Evolutionary conservation across 768 basidiomycete genomes (phyloP).

Genomic region (Suillus bovinus): DNA sequence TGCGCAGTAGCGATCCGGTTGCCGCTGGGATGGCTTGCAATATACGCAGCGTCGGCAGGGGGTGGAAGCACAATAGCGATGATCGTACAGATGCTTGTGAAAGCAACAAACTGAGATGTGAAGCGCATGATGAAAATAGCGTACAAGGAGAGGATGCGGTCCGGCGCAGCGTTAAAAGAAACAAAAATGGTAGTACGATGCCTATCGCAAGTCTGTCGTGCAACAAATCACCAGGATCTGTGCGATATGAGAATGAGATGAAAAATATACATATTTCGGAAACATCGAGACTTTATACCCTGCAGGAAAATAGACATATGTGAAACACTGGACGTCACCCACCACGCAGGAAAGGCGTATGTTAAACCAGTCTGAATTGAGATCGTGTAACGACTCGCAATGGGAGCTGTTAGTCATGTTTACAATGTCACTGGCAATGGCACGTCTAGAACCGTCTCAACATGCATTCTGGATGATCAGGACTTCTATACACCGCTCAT

Average conservation of each 20-base stretch:
- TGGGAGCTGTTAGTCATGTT: not conserved
- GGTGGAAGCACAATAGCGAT: conserved; percentile 42
- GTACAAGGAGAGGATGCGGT: conserved; percentile 16
- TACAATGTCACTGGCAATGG: not conserved
- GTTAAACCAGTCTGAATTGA: not conserved
- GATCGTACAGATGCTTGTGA: conserved; percentile 48
- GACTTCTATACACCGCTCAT: not conserved
- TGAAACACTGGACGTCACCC: not conserved
- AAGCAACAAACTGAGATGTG: conserved; percentile 44
- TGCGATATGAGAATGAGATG: conserved; percentile 37
- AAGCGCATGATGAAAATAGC: conserved; percentile 47
- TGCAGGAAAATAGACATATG: not conserved
- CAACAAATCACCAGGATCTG: conserved; percentile 58
- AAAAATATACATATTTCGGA: conserved; percentile 25
- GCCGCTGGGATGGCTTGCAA: conserved; percentile 23
- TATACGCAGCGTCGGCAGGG: conserved; percentile 41
- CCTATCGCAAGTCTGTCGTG: not conserved
- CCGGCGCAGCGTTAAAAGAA: conserved; percentile 13
- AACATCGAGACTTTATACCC: not conserved
- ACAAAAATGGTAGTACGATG: not conserved
- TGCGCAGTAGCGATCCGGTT: conserved; percentile 4
- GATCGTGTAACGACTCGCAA: not conserved
- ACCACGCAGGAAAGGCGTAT: not conserved
- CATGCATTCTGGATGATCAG: not conserved
- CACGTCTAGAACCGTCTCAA: not conserved